Conservation (phyloP, 768 basidiomycete genomes). For the Hemileccinum impolitum region DNA sequence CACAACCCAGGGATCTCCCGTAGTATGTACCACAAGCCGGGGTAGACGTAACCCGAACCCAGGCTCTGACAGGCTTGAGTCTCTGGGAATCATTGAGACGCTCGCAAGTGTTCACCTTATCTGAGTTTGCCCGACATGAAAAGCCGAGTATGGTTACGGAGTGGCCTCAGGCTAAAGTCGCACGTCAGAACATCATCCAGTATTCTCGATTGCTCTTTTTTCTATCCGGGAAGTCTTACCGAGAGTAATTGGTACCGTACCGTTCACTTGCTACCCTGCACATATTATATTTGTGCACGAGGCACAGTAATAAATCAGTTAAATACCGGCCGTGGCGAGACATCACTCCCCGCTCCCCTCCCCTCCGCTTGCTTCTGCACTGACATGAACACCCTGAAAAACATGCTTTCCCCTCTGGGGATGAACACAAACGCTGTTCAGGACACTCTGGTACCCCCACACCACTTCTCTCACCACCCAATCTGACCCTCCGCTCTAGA, state of each 20-base stretch:
- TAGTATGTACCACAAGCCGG: not conserved
- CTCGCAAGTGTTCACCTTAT: slow-evolving; percentile 14
- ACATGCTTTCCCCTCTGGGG: slow-evolving; percentile 65
- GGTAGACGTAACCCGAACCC: slow-evolving; percentile 17
- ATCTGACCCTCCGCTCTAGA: slow-evolving; percentile 40
- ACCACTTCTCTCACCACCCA: not conserved
- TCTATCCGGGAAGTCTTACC: slow-evolving; percentile 27
- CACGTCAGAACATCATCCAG: slow-evolving; percentile 16
- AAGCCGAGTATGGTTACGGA: slow-evolving; percentile 18
- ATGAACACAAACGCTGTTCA: slow-evolving; percentile 68
- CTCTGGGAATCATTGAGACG: too few species aligned
- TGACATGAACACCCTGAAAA: slow-evolving; percentile 69
- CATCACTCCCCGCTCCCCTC: slow-evolving; percentile 31
- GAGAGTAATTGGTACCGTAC: slow-evolving; percentile 30
- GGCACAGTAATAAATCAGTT: slow-evolving; percentile 31
- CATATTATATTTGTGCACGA: slow-evolving; percentile 29
- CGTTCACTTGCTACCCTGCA: slow-evolving; percentile 27
- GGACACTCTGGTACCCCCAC: slow-evolving; percentile 64
- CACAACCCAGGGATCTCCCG: not conserved
- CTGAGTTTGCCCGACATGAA: slow-evolving; percentile 12
- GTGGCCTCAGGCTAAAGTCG: slow-evolving; percentile 12
- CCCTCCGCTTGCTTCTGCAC: slow-evolving; percentile 30
- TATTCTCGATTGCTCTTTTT: slow-evolving; percentile 18
- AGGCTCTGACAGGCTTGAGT: not conserved
- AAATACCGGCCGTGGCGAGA: slow-evolving; percentile 37